Evolutionary conservation across 2,329 filamentous ascomycete genomes (phyloP).

Genomic region (Colletotrichum simmondsii): DNA sequence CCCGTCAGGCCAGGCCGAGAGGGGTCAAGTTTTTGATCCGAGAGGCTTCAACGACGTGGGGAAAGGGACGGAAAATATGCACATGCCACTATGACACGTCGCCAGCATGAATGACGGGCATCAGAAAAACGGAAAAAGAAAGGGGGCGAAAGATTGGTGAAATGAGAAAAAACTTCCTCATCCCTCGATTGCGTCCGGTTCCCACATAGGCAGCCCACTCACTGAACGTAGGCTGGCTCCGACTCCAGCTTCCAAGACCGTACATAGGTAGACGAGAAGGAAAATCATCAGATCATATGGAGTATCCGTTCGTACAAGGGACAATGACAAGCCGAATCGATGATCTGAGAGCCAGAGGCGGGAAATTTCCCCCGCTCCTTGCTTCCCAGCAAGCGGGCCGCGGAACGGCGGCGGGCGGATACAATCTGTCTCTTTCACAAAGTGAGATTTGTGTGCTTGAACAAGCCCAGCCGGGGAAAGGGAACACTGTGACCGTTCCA

Average conservation of each 20-base stretch:
- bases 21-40: background rate
- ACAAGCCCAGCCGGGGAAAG: background rate
- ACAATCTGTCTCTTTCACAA: conserved; percentile 10
- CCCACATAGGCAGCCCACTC: background rate
- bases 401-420: conserved; percentile 24
- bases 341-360: background rate
- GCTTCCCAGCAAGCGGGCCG: conserved; percentile 13
- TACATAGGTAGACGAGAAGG: background rate
- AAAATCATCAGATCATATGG: conserved; percentile 13
- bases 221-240: background rate
- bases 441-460: background rate
- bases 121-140: conserved; percentile 7
- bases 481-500: conserved; percentile 9
- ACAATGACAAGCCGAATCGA: background rate
- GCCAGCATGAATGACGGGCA: conserved; percentile 20
- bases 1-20: background rate
- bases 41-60: background rate
- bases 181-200: background rate
- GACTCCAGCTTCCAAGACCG: background rate
- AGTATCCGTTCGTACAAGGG: background rate
- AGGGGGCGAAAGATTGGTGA: background rate
- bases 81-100: conserved; percentile 14
- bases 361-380: background rate
- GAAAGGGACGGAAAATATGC: background rate
- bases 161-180: background rate